Conservation (phyloP, 208 protist species). For the Acanthamoeba healyi region DNA sequence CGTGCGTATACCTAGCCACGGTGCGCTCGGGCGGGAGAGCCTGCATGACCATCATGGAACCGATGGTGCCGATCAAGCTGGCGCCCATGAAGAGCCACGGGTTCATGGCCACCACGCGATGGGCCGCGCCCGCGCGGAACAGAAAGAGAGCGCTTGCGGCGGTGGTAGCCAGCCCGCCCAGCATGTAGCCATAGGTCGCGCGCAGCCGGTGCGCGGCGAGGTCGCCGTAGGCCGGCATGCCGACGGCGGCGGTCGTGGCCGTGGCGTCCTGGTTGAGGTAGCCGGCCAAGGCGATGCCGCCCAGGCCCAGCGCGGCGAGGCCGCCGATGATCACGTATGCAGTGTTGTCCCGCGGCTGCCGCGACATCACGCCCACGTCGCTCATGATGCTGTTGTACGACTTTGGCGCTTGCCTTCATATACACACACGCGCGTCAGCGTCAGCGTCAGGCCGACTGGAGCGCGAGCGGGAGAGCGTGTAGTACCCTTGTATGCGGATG, state of each 20-base stretch:
- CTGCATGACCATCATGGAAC: constrained; percentile 20
- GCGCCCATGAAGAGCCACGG: constrained; percentile 24
- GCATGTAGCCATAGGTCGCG: background rate
- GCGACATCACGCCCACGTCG: background rate
- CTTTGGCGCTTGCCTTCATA: background rate
- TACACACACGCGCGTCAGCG: background rate
- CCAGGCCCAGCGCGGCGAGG: constrained; percentile 12
- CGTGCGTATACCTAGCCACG: background rate
- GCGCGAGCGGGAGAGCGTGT: too few relatives aligned
- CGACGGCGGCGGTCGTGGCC: too few relatives aligned
- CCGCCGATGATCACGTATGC: background rate
- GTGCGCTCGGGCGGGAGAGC: background rate
- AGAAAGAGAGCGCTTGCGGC: background rate
- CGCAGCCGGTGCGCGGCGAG: constrained; percentile 3
- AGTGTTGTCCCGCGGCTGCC: background rate
- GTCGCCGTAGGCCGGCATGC: background rate
- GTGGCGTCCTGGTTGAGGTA: background rate
- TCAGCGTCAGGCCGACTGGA: too few relatives aligned
- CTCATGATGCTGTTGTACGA: background rate
- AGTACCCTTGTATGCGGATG: background rate
- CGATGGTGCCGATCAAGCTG: background rate
- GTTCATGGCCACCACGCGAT: constrained; percentile 11
- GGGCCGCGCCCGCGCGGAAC: background rate
- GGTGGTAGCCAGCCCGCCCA: background rate
- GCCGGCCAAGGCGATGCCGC: background rate